phyloP scores from a whole-genome alignment of 2,329 filamentous ascomycete genomes.

The Orbilia blumenaviensis region DNA sequence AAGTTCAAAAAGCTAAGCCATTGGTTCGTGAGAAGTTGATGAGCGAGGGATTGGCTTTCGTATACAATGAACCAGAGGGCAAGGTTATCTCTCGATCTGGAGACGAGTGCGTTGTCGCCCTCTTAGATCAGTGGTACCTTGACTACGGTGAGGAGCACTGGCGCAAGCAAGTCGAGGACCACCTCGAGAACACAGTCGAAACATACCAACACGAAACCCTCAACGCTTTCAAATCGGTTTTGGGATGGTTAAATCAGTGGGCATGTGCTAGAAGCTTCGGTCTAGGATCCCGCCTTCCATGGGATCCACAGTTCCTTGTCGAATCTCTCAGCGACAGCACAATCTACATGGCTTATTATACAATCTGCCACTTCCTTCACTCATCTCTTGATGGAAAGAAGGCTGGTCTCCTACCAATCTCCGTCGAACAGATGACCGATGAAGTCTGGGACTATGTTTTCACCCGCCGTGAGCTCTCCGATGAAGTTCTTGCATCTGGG shows the following conservation, averaged over 20 bases:
- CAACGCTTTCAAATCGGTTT: constrained; percentile 81
- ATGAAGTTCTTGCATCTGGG: constrained; percentile 73
- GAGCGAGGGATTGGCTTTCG: constrained; percentile 80
- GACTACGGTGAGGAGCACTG: constrained; percentile 93
- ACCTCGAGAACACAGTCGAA: constrained; percentile 77
- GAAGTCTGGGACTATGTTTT: constrained; percentile 98
- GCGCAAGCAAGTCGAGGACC: constrained; percentile 77
- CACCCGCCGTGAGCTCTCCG: constrained; percentile 74
- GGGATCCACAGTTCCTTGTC: constrained; percentile 89
- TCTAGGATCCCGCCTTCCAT: constrained; percentile 91
- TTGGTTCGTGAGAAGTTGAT: constrained; percentile 82
- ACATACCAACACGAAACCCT: constrained; percentile 81
- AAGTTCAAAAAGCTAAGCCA: constrained; percentile 85
- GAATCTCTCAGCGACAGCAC: constrained; percentile 92
- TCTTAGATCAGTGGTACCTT: constrained; percentile 97
- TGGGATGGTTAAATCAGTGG: constrained; percentile 96
- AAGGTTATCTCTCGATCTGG: constrained; percentile 87
- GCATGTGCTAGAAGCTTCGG: constrained; percentile 91
- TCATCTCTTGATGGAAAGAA: constrained; percentile 84
- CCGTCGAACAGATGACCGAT: constrained; percentile 86
- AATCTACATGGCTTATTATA: constrained; percentile 87
- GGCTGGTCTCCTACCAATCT: constrained; percentile 74
- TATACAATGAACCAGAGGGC: constrained; percentile 91
- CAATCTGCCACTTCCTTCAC: constrained; percentile 74
- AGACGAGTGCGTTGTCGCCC: constrained; percentile 90